Percentiles rank a stretch among this genome's conserved stretches.
phyloP scores from a whole-genome alignment of 2,329 filamentous ascomycete species.

The Arachnomyces sp. region DNA sequence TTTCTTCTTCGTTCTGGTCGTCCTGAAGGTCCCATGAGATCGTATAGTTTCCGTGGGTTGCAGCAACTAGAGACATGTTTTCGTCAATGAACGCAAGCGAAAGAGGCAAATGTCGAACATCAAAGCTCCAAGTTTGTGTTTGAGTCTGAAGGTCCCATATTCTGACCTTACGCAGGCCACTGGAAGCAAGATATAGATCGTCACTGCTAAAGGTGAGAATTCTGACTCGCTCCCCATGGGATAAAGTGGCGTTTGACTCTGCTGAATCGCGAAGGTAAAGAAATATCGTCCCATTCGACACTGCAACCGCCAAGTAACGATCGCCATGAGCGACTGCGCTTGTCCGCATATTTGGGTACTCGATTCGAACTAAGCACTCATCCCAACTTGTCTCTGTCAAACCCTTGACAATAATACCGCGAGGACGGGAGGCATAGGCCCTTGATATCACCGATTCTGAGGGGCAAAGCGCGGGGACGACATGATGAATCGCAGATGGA shows the following conservation, averaged over 20 bases:
- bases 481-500: constrained; percentile 26
- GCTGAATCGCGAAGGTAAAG: constrained; percentile 20
- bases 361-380: constrained; percentile 24
- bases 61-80: constrained; percentile 12
- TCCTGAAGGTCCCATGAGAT: constrained; percentile 11
- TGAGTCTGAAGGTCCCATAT: constrained; percentile 16
- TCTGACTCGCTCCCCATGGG: constrained; percentile 19
- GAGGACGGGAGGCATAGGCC: constrained; percentile 1
- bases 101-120: background rate
- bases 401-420: constrained; percentile 16
- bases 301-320: constrained; percentile 22
- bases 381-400: constrained; percentile 22
- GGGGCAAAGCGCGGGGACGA: constrained; percentile 29
- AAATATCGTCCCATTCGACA: constrained; percentile 22
- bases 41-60: constrained; percentile 12
- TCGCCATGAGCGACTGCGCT: constrained; percentile 20
- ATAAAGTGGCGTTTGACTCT: constrained; percentile 12
- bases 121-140: constrained; percentile 5
- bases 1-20: background rate
- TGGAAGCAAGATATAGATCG: constrained; percentile 18
- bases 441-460: constrained; percentile 21
- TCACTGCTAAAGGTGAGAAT: constrained; percentile 19
- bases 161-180: constrained; percentile 10
- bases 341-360: constrained; percentile 19
- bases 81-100: constrained; percentile 1